Conservation (phyloP, 2,329 filamentous ascomycete genomes). For the Rhinocladiella mackenziei region DNA sequence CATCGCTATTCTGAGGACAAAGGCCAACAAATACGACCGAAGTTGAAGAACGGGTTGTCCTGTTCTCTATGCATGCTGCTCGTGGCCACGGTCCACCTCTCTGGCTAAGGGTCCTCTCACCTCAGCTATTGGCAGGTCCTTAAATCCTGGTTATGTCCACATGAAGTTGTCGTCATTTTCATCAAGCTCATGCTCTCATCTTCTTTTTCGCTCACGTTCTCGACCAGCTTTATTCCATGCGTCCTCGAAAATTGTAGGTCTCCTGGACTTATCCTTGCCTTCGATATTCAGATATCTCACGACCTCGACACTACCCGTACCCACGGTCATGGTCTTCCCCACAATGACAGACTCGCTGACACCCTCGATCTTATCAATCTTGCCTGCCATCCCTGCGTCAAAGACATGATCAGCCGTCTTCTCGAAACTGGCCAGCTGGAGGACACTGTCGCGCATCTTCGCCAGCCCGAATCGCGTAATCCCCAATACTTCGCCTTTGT, state of each 20-base stretch:
- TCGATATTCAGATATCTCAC: constrained; percentile 70
- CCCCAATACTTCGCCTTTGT: constrained; percentile 92
- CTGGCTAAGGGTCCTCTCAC: too few species aligned
- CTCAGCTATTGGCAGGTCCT: not conserved
- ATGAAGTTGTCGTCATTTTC: not conserved
- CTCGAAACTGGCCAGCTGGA: constrained; percentile 93
- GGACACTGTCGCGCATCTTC: constrained; percentile 91
- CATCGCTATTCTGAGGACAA: too few species aligned
- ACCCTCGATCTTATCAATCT: constrained; percentile 86
- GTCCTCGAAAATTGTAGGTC: constrained; percentile 66
- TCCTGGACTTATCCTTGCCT: constrained; percentile 54
- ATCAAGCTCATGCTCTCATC: not conserved
- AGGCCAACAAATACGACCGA: too few species aligned
- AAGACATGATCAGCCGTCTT: constrained; percentile 98
- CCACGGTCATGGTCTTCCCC: constrained; percentile 88
- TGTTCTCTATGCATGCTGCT: too few species aligned
- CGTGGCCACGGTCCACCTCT: too few species aligned
- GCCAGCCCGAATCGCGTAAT: constrained; percentile 94
- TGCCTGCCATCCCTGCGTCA: constrained; percentile 87
- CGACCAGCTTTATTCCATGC: constrained; percentile 33
- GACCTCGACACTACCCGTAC: constrained; percentile 88
- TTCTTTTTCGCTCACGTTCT: constrained; percentile 10
- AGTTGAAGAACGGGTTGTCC: too few species aligned
- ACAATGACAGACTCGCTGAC: constrained; percentile 98
- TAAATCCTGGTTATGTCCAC: not conserved